Percentiles rank a stretch among this genome's conserved stretches.
Conservation (phyloP, 208 protist genomes). For the Acanthamoeba culbertsoni region DNA sequence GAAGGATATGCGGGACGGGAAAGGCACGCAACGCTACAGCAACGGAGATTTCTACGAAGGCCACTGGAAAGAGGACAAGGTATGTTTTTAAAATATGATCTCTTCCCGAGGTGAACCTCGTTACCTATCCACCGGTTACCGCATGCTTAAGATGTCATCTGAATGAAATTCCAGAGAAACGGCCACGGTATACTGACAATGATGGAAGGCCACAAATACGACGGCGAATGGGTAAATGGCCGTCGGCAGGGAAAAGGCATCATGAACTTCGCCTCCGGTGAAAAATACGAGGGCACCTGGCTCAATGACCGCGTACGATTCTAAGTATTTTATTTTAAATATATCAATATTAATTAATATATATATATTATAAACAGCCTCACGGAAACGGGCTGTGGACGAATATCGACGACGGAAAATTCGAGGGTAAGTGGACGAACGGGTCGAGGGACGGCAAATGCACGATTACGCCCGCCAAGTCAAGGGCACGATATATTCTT, state of each 20-base stretch:
- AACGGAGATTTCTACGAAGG: slow-evolving; percentile 22
- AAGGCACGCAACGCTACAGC: background rate
- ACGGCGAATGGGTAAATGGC: background rate
- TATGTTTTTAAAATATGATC: background rate
- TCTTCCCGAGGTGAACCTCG: too few relatives aligned
- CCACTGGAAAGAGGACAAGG: slow-evolving; percentile 19
- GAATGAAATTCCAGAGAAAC: too few relatives aligned
- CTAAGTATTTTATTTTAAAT: background rate
- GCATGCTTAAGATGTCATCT: too few relatives aligned
- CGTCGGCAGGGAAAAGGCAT: background rate
- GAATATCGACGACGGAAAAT: background rate
- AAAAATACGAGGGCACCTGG: slow-evolving; percentile 30
- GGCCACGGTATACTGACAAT: background rate
- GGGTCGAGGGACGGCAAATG: background rate
- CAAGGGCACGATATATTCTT: background rate
- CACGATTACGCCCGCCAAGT: background rate
- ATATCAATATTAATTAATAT: background rate
- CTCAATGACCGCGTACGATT: background rate
- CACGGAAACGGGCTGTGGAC: background rate
- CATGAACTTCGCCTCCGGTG: background rate
- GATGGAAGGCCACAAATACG: slow-evolving; percentile 14
- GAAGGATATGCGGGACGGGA: background rate
- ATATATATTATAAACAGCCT: background rate
- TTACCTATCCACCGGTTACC: too few relatives aligned
- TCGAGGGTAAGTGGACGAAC: slow-evolving; percentile 37